These are phyloP conservation scores for Fraxinus baroniana DNA, from an alignment of 305 asterid species.

Conservation along the genomic window DNA sequence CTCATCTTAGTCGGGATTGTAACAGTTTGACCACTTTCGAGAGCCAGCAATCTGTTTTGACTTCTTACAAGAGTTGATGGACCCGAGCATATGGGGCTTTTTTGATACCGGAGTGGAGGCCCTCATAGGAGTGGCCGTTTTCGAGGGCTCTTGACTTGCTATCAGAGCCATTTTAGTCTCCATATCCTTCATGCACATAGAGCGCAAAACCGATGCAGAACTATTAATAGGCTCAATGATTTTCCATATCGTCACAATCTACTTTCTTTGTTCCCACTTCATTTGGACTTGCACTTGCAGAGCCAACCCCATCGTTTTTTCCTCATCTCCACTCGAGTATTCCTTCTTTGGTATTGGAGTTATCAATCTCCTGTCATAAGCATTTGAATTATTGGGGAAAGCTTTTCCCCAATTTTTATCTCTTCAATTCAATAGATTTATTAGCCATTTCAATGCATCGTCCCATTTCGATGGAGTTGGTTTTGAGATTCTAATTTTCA, in stretches of 20 bases:
- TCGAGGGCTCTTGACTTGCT: conserved; percentile 78
- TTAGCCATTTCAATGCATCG: too few species aligned
- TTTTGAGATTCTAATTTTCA: too few species aligned
- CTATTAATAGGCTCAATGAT: conserved; percentile 40
- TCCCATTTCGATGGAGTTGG: too few species aligned
- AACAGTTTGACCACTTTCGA: conserved; percentile 24
- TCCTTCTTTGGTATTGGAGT: too few species aligned
- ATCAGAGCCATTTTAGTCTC: conserved; percentile 85
- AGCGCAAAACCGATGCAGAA: conserved; percentile 43
- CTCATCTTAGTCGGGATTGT: conserved; percentile 26
- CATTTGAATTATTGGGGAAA: too few species aligned
- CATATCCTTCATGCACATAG: conserved; percentile 75
- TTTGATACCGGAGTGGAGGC: conserved; percentile 58
- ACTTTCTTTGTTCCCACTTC: too few species aligned
- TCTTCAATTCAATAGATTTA: too few species aligned
- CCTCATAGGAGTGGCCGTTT: conserved; percentile 72
- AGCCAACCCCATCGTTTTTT: too few species aligned
- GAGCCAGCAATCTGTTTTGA: conserved; percentile 25
- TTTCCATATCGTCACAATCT: conserved; percentile 60
- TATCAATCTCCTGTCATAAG: too few species aligned
- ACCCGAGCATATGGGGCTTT: conserved; percentile 47
- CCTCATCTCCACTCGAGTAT: too few species aligned
- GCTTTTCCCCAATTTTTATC: too few species aligned
- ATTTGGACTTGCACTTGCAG: too few species aligned
- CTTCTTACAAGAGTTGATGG: conserved; percentile 45